These are phyloP conservation scores for Xylaria hypoxylon DNA, from an alignment of 2,329 filamentous ascomycete species.

Conservation along the genomic window DNA sequence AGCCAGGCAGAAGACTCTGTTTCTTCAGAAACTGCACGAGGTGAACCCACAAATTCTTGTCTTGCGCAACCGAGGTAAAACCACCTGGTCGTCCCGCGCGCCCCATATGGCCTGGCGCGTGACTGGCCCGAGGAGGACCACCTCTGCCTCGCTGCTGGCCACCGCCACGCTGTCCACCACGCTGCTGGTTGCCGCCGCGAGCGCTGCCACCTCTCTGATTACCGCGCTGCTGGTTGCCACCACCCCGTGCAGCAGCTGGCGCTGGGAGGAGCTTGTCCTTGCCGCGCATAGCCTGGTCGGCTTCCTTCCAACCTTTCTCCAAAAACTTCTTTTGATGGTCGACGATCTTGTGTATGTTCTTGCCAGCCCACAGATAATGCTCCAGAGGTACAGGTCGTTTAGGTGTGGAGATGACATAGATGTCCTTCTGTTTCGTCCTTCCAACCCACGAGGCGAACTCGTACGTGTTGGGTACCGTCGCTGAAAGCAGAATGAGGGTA, in stretches of 20 bases:
- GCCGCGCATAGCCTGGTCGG: slow-evolving; percentile 83
- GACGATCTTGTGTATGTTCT: slow-evolving; percentile 93
- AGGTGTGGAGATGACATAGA: slow-evolving; percentile 97
- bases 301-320: slow-evolving; percentile 94
- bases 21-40: slow-evolving; percentile 92
- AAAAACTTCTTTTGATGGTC: slow-evolving; percentile 91
- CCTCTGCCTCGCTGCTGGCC: slow-evolving; percentile 67
- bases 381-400: slow-evolving; percentile 95
- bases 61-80: slow-evolving; percentile 89
- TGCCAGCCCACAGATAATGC: slow-evolving; percentile 95
- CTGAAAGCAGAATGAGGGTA: slow-evolving; percentile 92
- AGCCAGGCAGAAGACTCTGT: slow-evolving; percentile 86
- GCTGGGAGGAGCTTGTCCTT: slow-evolving; percentile 73
- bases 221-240: slow-evolving; percentile 62
- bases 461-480: slow-evolving; percentile 96
- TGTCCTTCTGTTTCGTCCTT: slow-evolving; percentile 97
- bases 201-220: slow-evolving; percentile 62
- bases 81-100: slow-evolving; percentile 86
- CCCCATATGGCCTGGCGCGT: slow-evolving; percentile 85
- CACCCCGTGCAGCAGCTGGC: slow-evolving; percentile 57
- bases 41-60: slow-evolving; percentile 97
- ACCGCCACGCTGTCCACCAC: slow-evolving; percentile 62
- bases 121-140: slow-evolving; percentile 69
- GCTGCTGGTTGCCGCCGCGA: slow-evolving; percentile 61
- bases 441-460: slow-evolving; percentile 99